Evolutionary conservation across 2,329 filamentous ascomycete genomes (phyloP).

Genomic region (Fusarium chaquense): DNA sequence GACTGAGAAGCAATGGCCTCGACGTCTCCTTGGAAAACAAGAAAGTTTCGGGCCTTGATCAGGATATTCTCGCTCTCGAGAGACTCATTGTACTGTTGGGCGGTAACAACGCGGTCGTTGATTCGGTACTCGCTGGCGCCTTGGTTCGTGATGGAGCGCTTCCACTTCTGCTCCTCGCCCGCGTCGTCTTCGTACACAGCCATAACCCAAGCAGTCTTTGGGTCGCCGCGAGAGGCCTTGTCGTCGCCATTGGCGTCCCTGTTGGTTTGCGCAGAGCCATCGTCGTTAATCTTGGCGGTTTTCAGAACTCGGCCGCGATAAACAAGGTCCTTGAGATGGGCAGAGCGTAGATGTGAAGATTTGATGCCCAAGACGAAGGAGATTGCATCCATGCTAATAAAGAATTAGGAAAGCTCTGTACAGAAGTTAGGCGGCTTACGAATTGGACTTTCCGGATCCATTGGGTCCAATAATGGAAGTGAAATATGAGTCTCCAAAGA

Average conservation of each 20-base stretch:
- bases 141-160: constrained; percentile 88
- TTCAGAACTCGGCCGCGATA: constrained; percentile 95
- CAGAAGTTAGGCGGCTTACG: constrained; percentile 66
- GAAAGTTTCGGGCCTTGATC: constrained; percentile 97
- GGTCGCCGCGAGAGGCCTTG: constrained; percentile 79
- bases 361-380: constrained; percentile 99
- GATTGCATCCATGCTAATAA: constrained; percentile 92
- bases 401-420: constrained; percentile 10
- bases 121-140: constrained; percentile 96
- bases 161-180: constrained; percentile 95
- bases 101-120: constrained; percentile 89
- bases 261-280: constrained; percentile 78
- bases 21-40: constrained; percentile 98
- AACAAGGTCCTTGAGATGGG: constrained; percentile 92
- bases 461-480: constrained; percentile 99
- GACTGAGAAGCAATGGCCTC: constrained; percentile 97
- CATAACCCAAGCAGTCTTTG: constrained; percentile 98
- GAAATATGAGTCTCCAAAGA: constrained; percentile 98
- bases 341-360: constrained; percentile 95
- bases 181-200: constrained; percentile 98
- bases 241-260: constrained; percentile 74
- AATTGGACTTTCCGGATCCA: constrained; percentile 99
- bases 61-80: constrained; percentile 95
- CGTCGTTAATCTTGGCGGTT: constrained; percentile 91
- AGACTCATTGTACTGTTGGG: constrained; percentile 92